phyloP scores from a whole-genome alignment of 202 grass and related monocot genomes.

The Musa balbisiana region DNA sequence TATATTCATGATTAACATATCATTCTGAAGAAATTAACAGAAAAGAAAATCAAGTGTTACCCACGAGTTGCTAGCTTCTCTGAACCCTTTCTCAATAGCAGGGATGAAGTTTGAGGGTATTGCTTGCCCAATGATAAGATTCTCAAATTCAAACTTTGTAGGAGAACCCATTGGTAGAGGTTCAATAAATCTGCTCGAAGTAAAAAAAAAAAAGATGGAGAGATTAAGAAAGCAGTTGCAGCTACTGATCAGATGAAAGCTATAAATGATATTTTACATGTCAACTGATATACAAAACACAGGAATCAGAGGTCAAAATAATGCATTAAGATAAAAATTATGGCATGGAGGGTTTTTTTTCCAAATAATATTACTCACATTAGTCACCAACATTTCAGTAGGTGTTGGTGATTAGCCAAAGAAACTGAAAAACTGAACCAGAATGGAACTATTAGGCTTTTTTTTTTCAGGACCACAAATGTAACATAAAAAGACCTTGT shows the following conservation, averaged over 20 bases:
- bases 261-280: background rate
- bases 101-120: slow-evolving; percentile 90
- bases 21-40: slow-evolving; percentile 12
- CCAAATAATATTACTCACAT: too few species aligned
- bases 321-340: background rate
- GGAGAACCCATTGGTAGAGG: slow-evolving; percentile 65
- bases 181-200: slow-evolving; percentile 65
- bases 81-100: slow-evolving; percentile 95
- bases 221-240: background rate
- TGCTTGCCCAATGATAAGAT: slow-evolving; percentile 87
- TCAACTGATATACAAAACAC: background rate
- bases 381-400: too few species aligned
- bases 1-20: slow-evolving; percentile 26
- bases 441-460: too few species aligned
- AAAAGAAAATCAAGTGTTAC: slow-evolving; percentile 15
- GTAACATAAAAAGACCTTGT: too few species aligned
- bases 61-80: slow-evolving; percentile 93
- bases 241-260: background rate
- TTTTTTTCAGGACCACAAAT: too few species aligned
- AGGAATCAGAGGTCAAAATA: background rate
- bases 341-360: background rate
- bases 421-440: too few species aligned
- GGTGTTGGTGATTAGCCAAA: too few species aligned
- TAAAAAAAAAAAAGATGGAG: slow-evolving; percentile 5
- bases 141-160: slow-evolving; percentile 91